Evolutionary conservation across 2,329 filamentous ascomycete species (phyloP).

Genomic region (Fusarium ambrosium): DNA sequence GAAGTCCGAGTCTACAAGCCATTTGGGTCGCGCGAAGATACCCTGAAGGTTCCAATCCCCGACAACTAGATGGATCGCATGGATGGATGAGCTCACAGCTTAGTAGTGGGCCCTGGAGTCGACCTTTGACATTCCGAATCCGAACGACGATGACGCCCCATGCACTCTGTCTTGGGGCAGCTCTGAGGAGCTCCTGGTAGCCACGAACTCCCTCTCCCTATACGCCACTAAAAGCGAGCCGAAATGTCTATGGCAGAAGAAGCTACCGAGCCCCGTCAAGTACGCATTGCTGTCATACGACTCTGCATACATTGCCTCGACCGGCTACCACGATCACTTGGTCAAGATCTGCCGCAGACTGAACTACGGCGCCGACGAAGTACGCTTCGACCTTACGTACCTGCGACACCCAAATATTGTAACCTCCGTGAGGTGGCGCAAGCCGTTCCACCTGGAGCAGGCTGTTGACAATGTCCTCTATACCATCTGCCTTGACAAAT

Average conservation of each 20-base stretch:
- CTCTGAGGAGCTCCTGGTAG: conserved; percentile 86
- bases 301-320: conserved; percentile 86
- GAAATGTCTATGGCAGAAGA: conserved; percentile 78
- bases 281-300: conserved; percentile 87
- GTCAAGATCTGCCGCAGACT: conserved; percentile 94
- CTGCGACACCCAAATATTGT: conserved; percentile 86
- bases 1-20: conserved; percentile 84
- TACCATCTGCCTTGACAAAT: conserved; percentile 85
- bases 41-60: conserved; percentile 73
- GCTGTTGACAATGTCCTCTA: conserved; percentile 89
- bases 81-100: conserved; percentile 39
- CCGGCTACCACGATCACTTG: conserved; percentile 82
- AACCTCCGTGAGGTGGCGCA: conserved; percentile 89
- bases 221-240: conserved; percentile 68
- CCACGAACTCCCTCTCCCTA: conserved; percentile 77
- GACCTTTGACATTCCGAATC: conserved; percentile 63
- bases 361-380: conserved; percentile 85
- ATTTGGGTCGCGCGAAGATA: conserved; percentile 76
- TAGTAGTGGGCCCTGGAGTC: conserved; percentile 74
- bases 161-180: conserved; percentile 84
- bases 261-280: conserved; percentile 79
- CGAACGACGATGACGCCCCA: conserved; percentile 52
- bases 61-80: neutral
- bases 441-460: conserved; percentile 81
- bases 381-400: conserved; percentile 91